A percentile compares a stretch with the other conserved stretches of the same genome.
Evolutionary conservation across 352 stramenopile genomes (phyloP).

Genomic region (Phytophthora palmivora): DNA sequence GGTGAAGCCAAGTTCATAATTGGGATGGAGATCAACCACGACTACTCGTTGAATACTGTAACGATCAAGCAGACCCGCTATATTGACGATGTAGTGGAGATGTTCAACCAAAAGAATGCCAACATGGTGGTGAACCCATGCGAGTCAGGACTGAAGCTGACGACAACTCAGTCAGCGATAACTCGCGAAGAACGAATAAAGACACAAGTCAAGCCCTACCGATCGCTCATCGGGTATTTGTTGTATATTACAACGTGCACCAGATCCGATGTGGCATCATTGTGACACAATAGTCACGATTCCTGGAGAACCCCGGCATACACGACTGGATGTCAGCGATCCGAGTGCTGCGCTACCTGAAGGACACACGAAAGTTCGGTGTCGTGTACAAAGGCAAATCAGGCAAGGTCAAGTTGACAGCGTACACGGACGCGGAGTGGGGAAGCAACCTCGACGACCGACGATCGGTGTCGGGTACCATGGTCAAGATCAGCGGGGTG

Average conservation of each 20-base stretch:
- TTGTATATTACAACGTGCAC: too few relatives aligned
- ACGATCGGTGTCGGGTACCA: too few relatives aligned
- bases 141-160: neutral
- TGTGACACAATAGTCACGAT: too few relatives aligned
- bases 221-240: too few relatives aligned
- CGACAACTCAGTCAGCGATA: too few relatives aligned
- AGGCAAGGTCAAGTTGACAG: neutral
- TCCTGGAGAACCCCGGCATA: neutral
- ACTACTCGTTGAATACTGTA: neutral
- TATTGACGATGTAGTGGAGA: slow-evolving; percentile 3
- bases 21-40: slow-evolving; percentile 25
- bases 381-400: too few relatives aligned
- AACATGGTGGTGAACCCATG: neutral
- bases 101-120: neutral
- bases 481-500: too few relatives aligned
- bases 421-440: slow-evolving; percentile 1
- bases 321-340: neutral
- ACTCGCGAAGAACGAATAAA: too few relatives aligned
- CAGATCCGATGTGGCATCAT: too few relatives aligned
- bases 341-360: neutral
- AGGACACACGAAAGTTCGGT: neutral
- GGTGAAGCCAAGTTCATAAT: slow-evolving; percentile 13
- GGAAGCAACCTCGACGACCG: slow-evolving; percentile 2
- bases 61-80: slow-evolving; percentile 5
- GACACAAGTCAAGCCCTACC: too few relatives aligned